phyloP scores from a whole-genome alignment of 768 basidiomycete species.

The Hydnomerulius pinastri region DNA sequence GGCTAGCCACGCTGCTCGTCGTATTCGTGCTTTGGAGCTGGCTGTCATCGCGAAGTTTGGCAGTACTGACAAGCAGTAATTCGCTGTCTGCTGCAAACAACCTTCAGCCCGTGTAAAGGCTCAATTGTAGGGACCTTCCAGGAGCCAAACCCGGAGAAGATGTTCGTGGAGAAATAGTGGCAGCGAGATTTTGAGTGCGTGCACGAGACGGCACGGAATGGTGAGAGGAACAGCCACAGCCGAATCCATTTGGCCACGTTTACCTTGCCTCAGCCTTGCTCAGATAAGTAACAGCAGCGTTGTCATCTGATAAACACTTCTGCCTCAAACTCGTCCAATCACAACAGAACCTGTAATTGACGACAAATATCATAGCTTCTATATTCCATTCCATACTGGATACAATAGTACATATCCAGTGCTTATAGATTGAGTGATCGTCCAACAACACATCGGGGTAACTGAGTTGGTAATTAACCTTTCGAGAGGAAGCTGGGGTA shows the following conservation, averaged over 20 bases:
- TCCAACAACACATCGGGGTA: too few relatives aligned
- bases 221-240: constrained; percentile 14
- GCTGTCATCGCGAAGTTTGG: constrained; percentile 15
- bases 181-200: neutral
- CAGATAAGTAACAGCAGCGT: too few relatives aligned
- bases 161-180: neutral
- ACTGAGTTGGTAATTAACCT: too few relatives aligned
- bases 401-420: too few relatives aligned
- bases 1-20: constrained; percentile 59
- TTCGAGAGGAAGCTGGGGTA: too few relatives aligned
- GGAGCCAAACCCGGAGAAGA: neutral
- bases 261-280: neutral
- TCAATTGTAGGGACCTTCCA: neutral
- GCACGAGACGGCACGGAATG: neutral
- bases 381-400: too few relatives aligned
- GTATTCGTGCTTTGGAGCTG: constrained; percentile 23
- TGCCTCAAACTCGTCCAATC: too few relatives aligned
- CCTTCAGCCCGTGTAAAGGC: neutral
- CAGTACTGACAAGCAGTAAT: neutral
- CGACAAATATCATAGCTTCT: too few relatives aligned
- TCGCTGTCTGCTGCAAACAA: neutral
- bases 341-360: too few relatives aligned
- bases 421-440: too few relatives aligned
- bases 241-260: constrained; percentile 16
- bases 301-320: constrained; percentile 15